Evolutionary conservation across 208 protist genomes (phyloP), one percentile per base, ranked within the genome.

Genomic region (Polymyxa betae): DNA sequence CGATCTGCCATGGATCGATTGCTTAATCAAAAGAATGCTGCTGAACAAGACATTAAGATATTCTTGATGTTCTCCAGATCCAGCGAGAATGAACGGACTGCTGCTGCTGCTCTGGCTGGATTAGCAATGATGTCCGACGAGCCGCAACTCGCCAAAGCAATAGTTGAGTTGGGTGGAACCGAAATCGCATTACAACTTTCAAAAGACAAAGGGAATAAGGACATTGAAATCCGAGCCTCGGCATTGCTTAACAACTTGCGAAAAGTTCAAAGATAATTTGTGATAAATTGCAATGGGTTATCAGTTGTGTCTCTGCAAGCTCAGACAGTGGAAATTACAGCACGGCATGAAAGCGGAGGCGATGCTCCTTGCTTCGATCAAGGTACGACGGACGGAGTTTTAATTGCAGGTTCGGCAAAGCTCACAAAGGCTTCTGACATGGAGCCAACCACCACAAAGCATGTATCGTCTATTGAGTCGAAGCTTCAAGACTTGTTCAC

Each of bases 41-140:
- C 16, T 35, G 35, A 43, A 35, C n/a, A 35, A 35, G 72, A 82
- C 72, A n/a, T 82, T 5, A 43, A 82, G 40, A 35, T 82, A 20
- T 82, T 82, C 72, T 5, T 35, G 72, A 20, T 82, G n/a, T 82
- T 82, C 72, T 5, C 72, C 72, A 82, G 40, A 43, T 5, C 72
- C 35, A n/a, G 72, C 5, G 72, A 82, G 35, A 43, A 35, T 35
- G 40, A 35, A 5, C 72, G 72, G 12, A 35, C 5, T 5, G 16
- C 35, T 35, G 5, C 16, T 35, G 72, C 72, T 20, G 72, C 72
- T 5, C 72, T 82, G n/a, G 72, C 35, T n/a, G 72, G 35, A 40
- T n/a, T 82, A 20, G 72, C 72, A 5, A 82, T 82, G 72, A 82
- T 82, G 72, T 82, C 72, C 16, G n/a, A 5, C 72, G 72, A 82